These are phyloP conservation scores for Chlamydomonas applanata DNA, from an alignment of 139 green algal species.

Conservation along the genomic window DNA sequence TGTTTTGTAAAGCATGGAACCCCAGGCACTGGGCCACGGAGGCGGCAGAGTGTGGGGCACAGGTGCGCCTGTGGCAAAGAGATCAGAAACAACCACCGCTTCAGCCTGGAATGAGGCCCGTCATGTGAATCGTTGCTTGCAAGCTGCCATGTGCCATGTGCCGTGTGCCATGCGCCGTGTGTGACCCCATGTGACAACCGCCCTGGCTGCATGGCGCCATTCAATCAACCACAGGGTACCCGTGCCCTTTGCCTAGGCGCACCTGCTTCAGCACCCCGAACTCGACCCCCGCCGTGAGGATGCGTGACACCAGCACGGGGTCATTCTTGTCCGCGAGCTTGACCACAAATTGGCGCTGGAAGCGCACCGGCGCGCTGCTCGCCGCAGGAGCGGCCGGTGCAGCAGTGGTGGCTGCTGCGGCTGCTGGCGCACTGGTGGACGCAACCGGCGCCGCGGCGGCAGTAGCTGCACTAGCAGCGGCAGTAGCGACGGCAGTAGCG, in stretches of 20 bases:
- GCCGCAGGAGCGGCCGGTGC: not conserved
- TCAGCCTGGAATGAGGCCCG: no score
- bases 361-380: not conserved
- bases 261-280: constrained; percentile 38
- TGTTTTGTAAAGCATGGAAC: not conserved
- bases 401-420: not conserved
- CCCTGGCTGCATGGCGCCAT: not conserved
- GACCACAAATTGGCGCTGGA: constrained; percentile 19
- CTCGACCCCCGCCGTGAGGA: constrained; percentile 41
- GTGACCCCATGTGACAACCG: no score
- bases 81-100: no score
- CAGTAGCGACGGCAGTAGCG: not conserved
- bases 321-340: constrained; percentile 56
- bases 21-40: no score
- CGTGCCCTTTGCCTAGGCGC: constrained; percentile 9
- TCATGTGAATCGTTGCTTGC: no score
- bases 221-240: not conserved
- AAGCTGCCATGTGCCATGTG: no score
- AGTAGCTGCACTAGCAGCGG: not conserved
- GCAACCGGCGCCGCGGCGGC: not conserved
- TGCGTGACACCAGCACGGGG: constrained; percentile 24
- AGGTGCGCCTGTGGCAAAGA: no score
- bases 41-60: no score
- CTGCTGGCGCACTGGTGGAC: not conserved
- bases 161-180: no score